Conservation (phyloP, 345 rosid species). For the Pugionium dolabratum region DNA sequence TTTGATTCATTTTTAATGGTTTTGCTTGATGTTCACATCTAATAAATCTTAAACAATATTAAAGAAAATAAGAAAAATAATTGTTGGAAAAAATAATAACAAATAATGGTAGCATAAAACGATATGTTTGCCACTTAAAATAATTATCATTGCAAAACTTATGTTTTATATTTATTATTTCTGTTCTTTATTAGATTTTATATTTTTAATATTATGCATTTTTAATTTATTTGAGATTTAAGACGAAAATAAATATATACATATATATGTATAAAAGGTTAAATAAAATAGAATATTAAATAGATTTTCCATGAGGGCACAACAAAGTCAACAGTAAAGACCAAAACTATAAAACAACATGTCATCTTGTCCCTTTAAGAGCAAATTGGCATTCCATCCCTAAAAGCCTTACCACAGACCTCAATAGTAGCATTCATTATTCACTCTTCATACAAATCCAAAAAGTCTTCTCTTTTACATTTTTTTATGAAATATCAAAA, state of each 20-base stretch:
- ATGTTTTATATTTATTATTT: too few relatives aligned
- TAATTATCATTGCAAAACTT: too few relatives aligned
- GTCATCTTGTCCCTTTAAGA: conserved; percentile 29
- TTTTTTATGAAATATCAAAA: neutral
- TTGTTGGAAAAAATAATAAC: too few relatives aligned
- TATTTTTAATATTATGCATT: neutral
- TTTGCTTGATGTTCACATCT: too few relatives aligned
- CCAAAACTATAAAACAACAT: conserved; percentile 32
- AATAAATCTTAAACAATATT: too few relatives aligned
- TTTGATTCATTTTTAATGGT: too few relatives aligned
- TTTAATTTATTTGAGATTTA: neutral
- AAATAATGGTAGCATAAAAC: too few relatives aligned
- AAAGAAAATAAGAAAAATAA: too few relatives aligned
- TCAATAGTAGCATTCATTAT: conserved; percentile 41
- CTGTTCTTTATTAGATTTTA: too few relatives aligned
- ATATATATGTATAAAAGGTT: neutral
- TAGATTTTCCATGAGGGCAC: neutral
- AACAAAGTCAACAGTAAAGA: conserved; percentile 40
- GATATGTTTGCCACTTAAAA: too few relatives aligned
- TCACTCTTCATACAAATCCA: conserved; percentile 27
- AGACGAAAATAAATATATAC: too few relatives aligned
- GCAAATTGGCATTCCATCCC: conserved; percentile 37
- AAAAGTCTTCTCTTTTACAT: conserved; percentile 12
- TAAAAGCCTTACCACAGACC: conserved; percentile 30
- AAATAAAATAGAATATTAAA: too few relatives aligned